Conservation (phyloP, 2,329 filamentous ascomycete species). For the Cladophialophora bantiana region DNA sequence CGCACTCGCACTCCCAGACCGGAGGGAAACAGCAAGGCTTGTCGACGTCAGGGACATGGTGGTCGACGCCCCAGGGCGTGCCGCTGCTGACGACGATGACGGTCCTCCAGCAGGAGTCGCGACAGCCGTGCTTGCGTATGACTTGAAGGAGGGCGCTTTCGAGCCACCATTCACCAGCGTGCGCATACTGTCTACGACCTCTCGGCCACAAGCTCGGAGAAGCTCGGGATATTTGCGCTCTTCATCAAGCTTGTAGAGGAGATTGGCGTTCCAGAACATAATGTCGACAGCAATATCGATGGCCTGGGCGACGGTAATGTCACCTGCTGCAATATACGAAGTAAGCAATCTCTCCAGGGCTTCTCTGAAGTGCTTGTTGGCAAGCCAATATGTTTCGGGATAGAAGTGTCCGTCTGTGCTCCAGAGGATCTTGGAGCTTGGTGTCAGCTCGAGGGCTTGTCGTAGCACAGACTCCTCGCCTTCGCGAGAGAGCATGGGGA, state of each 20-base stretch:
- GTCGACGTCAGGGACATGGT: conserved; percentile 15
- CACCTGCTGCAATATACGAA: conserved; percentile 70
- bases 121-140: conserved; percentile 35
- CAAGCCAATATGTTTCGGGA: conserved; percentile 78
- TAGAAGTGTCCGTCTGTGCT: conserved; percentile 82
- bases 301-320: conserved; percentile 68
- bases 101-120: conserved; percentile 18
- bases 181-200: conserved; percentile 35
- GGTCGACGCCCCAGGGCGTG: conserved; percentile 24
- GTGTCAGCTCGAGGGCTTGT: conserved; percentile 76
- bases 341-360: conserved; percentile 71
- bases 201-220: conserved; percentile 37
- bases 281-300: conserved; percentile 70
- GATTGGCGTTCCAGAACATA: conserved; percentile 78
- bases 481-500: conserved; percentile 76
- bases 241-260: conserved; percentile 70
- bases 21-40: conserved; percentile 19
- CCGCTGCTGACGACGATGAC: not conserved
- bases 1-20: conserved; percentile 25
- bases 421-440: conserved; percentile 77
- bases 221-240: conserved; percentile 42
- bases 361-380: conserved; percentile 74
- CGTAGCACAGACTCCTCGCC: conserved; percentile 75
- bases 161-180: conserved; percentile 39
- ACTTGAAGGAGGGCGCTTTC: conserved; percentile 33